A percentile compares a stretch with the other conserved stretches of the same genome.
Evolutionary conservation across 768 basidiomycete genomes (phyloP).

Genomic region (Termitomyces heimii): DNA sequence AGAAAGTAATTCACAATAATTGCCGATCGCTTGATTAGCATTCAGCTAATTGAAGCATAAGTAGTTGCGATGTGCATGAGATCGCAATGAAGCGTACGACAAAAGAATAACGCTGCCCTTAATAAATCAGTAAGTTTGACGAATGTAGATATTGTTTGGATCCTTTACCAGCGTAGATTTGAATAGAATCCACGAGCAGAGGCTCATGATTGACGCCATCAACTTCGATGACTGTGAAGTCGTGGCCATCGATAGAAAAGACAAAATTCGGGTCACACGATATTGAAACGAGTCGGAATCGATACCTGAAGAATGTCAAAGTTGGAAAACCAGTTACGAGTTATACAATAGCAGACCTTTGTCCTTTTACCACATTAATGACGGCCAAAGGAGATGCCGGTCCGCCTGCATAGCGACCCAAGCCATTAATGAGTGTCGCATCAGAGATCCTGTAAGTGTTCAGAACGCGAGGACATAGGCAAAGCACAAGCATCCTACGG

Average conservation of each 20-base stretch:
- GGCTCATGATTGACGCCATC: conserved; percentile 27
- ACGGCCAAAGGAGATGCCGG: conserved; percentile 26
- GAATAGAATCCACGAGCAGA: conserved; percentile 30
- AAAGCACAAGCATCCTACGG: not conserved
- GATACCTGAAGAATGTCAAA: conserved; percentile 22
- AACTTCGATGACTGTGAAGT: conserved; percentile 31
- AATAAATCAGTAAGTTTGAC: not conserved
- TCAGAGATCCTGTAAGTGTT: conserved; percentile 9
- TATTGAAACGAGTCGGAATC: conserved; percentile 43
- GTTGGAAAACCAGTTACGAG: not conserved
- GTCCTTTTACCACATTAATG: conserved; percentile 29
- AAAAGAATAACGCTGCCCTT: not conserved
- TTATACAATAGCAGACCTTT: conserved; percentile 14
- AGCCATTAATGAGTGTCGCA: conserved; percentile 40
- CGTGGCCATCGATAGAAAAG: conserved; percentile 35
- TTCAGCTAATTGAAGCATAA: not conserved
- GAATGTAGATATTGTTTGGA: not conserved
- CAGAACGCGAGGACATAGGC: not conserved
- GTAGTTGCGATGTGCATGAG: not conserved
- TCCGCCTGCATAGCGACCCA: conserved; percentile 33
- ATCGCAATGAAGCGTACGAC: not conserved
- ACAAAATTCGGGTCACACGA: conserved; percentile 37
- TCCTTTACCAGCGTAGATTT: conserved; percentile 34
- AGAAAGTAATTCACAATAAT: conserved; percentile 28
- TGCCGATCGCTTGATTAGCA: conserved; percentile 35